phyloP scores from a whole-genome alignment of 495 filamentous ascomycete genomes.

The Cercophora samala region DNA sequence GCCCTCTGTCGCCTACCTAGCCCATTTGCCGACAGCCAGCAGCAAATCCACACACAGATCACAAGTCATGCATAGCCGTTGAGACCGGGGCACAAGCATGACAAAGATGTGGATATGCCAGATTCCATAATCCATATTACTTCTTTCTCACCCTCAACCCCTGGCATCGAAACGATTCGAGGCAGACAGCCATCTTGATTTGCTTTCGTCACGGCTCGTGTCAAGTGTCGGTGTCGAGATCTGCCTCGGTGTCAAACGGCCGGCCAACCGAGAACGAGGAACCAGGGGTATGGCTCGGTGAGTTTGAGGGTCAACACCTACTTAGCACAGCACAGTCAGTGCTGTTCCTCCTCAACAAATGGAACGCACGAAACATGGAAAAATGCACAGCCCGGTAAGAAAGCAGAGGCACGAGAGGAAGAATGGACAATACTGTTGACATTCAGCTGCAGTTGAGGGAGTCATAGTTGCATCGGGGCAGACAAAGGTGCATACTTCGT shows the following conservation, averaged over 20 bases:
- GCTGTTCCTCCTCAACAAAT: not conserved
- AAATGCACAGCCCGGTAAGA: not conserved
- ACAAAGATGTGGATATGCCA: not conserved
- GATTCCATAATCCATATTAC: no score
- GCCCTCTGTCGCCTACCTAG: not conserved
- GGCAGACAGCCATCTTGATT: not conserved
- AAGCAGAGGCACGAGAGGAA: not conserved
- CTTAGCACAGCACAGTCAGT: not conserved
- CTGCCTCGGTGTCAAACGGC: not conserved
- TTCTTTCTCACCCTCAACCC: not conserved
- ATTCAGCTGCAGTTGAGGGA: no score
- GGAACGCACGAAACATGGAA: not conserved
- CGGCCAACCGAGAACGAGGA: not conserved
- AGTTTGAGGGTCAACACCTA: not conserved
- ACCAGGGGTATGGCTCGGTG: not conserved
- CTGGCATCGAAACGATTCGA: not conserved
- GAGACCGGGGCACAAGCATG: not conserved
- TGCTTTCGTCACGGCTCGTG: not conserved
- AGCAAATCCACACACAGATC: not conserved
- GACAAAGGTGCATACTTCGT: no score
- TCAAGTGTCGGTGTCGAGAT: not conserved
- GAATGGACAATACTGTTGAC: not conserved
- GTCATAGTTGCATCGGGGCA: no score
- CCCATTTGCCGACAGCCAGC: not conserved
- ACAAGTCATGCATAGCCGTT: not conserved